Base-by-base conservation (phyloP, 805 yeast genomes). In the Zygoascus flipseniorum region DNA sequence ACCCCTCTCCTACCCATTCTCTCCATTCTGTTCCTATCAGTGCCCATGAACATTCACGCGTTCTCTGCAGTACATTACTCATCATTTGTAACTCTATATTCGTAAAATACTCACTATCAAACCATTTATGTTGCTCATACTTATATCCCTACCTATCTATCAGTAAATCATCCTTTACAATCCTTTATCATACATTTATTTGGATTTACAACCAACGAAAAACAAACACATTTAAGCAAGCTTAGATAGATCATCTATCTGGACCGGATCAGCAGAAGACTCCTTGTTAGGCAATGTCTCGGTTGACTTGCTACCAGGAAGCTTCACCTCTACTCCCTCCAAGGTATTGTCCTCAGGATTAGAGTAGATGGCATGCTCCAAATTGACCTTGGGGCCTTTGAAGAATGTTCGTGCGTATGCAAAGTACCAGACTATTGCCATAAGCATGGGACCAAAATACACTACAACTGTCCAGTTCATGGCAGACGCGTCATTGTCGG, bases 391-490 rank as follows among this genome's bases (percentile, higher is more conserved):
- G 37, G 86, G 87, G 26, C 87, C 88, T 46, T 65, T 65, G 72
- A 79, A 82, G 76, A 81, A 76, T 58, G 76, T 81, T 61, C 72
- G 79, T 19, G 85, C 87, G 56, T 75, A 77, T 11, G 76, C 67
- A 41, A 69, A 62, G 59, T 65, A 82, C 79, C 82, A 82, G 2
- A 72, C 53, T 26, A 73, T 60, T n/a, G 78, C 76, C 20, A 80
- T 50, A 19, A 78, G 55, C 78, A 82, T 70, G 11, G 85, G 79
- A 1, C 83, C 85, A 62, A 78, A 80, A 66, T 74, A 81, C 8
- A 82, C 85, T 18, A 80, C 74, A 43, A 69, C 74, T 0, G 87
- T 82, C 85, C 85, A 82, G 67, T 82, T 82, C 85, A 81, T 81
- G 41, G 56, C 51, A 35, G 65, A 67, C n/a, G 72, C 60, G 35